These are phyloP conservation scores for Rhizoclosmatium sp. DNA, from an alignment of 192 early-diverging fungal genomes.

Conservation along the genomic window DNA sequence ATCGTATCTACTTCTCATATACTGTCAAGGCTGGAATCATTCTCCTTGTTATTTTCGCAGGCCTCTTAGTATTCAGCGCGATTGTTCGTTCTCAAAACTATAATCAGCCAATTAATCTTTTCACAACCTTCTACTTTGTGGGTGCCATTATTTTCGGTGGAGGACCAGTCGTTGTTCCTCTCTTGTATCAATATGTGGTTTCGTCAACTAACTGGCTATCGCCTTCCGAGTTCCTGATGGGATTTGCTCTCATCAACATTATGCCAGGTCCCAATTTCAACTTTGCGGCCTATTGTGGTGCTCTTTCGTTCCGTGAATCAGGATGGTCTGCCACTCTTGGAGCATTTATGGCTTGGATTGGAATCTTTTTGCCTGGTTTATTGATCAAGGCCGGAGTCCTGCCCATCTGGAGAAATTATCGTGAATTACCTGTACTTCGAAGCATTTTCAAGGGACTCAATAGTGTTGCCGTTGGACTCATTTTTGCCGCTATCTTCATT, in stretches of 20 bases:
- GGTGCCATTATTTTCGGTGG: slow-evolving; percentile 73
- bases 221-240: slow-evolving; percentile 66
- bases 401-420: slow-evolving; percentile 63
- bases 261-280: slow-evolving; percentile 73
- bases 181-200: slow-evolving; percentile 58
- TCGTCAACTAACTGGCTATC: slow-evolving; percentile 55
- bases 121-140: slow-evolving; percentile 66
- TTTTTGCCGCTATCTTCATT: slow-evolving; percentile 62
- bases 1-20: slow-evolving; percentile 32
- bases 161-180: slow-evolving; percentile 70
- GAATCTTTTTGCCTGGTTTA: slow-evolving; percentile 72
- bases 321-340: slow-evolving; percentile 48
- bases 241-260: slow-evolving; percentile 69
- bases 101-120: slow-evolving; percentile 36
- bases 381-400: slow-evolving; percentile 67
- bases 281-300: slow-evolving; percentile 72
- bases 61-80: slow-evolving; percentile 57
- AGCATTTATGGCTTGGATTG: slow-evolving; percentile 62
- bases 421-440: background rate
- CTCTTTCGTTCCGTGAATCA: slow-evolving; percentile 55
- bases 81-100: slow-evolving; percentile 44
- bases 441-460: slow-evolving; percentile 55
- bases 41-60: slow-evolving; percentile 51
- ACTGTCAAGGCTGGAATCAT: slow-evolving; percentile 37
- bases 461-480: slow-evolving; percentile 59